Percentiles rank a stretch among this genome's conserved stretches.
Evolutionary conservation across 208 protist genomes (phyloP).

Genomic region (Endotrypanum monterogeii): DNA sequence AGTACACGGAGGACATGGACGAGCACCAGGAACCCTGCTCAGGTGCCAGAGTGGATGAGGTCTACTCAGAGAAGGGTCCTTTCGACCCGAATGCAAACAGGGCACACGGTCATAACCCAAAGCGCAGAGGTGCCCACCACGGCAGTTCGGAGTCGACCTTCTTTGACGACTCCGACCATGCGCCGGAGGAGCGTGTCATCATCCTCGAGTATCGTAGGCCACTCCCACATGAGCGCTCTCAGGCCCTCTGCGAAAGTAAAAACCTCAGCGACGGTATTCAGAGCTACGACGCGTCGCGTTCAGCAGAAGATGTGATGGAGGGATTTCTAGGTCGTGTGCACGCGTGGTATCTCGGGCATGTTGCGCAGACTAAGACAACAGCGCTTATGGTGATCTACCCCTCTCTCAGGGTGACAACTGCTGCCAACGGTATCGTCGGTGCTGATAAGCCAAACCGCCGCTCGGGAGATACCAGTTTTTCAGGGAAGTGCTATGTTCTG

Average conservation of each 20-base stretch:
- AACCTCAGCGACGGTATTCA: neutral
- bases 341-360: constrained; percentile 45
- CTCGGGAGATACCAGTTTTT: constrained; percentile 2
- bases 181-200: constrained; percentile 23
- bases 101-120: too few relatives aligned
- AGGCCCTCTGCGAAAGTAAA: constrained; percentile 17
- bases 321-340: constrained; percentile 56
- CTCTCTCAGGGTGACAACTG: constrained; percentile 4
- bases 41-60: constrained; percentile 16
- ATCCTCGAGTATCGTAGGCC: constrained; percentile 37
- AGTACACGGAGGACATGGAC: constrained; percentile 26
- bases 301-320: constrained; percentile 42
- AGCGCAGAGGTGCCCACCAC: neutral
- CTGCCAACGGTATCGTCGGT: neutral
- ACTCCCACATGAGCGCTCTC: constrained; percentile 14
- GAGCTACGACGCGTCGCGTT: constrained; percentile 3
- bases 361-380: constrained; percentile 9
- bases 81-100: constrained; percentile 11
- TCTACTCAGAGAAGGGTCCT: constrained; percentile 19
- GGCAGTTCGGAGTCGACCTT: constrained; percentile 18
- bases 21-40: constrained; percentile 10
- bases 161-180: constrained; percentile 6
- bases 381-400: constrained; percentile 59
- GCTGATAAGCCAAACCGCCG: neutral
- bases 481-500: constrained; percentile 22